These are phyloP conservation scores for Ophiostoma sp. DNA, from an alignment of 2,329 filamentous ascomycete species.

Conservation along the genomic window DNA sequence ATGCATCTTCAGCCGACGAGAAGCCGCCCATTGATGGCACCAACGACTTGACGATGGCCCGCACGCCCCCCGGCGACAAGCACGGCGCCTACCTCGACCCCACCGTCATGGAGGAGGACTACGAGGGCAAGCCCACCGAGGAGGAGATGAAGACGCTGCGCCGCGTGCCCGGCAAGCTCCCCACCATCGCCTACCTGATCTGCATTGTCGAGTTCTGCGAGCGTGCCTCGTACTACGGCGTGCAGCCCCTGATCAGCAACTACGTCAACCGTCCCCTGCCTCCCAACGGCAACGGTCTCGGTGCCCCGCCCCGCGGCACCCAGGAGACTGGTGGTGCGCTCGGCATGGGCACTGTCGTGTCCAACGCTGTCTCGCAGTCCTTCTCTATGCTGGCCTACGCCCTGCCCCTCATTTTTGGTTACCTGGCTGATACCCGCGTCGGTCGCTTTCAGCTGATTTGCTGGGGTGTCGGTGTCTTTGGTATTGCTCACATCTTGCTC, in stretches of 20 bases:
- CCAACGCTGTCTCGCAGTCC: slow-evolving; percentile 54
- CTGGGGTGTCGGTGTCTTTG: slow-evolving; percentile 65
- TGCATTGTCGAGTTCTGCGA: slow-evolving; percentile 74
- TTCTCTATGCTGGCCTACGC: slow-evolving; percentile 60
- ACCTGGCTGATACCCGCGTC: slow-evolving; percentile 65
- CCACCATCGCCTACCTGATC: slow-evolving; percentile 66
- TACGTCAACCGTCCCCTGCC: slow-evolving; percentile 61
- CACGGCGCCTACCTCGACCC: slow-evolving; percentile 25
- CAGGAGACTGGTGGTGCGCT: slow-evolving; percentile 59
- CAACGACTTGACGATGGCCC: slow-evolving; percentile 21
- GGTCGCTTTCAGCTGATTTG: slow-evolving; percentile 73
- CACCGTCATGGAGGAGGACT: slow-evolving; percentile 29
- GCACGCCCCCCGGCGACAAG: slow-evolving; percentile 21
- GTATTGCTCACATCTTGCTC: slow-evolving; percentile 68
- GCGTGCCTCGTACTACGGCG: slow-evolving; percentile 76
- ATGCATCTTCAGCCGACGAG: slow-evolving; percentile 18
- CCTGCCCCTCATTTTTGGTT: slow-evolving; percentile 56
- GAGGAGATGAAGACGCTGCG: slow-evolving; percentile 63
- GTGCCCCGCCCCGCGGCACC: slow-evolving; percentile 43
- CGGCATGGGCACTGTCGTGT: slow-evolving; percentile 55
- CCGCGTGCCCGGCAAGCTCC: slow-evolving; percentile 64
- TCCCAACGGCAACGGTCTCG: slow-evolving; percentile 50
- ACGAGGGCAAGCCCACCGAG: slow-evolving; percentile 56
- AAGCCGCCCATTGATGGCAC: slow-evolving; percentile 13
- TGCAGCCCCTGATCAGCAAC: slow-evolving; percentile 67